These are phyloP conservation scores for Eucalyptus curtisii DNA, from an alignment of 345 rosid species.

Conservation along the genomic window DNA sequence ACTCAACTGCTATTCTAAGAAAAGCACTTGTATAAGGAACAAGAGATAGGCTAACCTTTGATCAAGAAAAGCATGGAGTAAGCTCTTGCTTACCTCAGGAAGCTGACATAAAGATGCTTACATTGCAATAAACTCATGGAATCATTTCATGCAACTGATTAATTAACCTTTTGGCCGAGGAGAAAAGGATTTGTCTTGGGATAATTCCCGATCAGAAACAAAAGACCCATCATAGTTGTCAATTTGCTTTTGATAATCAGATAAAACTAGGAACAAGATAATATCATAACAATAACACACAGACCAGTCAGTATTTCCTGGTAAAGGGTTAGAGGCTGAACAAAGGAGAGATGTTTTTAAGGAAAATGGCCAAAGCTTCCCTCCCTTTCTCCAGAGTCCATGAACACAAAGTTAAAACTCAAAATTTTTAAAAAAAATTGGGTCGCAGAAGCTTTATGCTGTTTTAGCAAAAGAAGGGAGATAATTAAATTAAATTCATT, in stretches of 20 bases:
- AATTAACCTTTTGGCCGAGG: neutral
- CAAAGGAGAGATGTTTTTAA: too few relatives aligned
- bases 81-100: neutral
- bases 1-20: neutral
- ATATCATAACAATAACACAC: too few relatives aligned
- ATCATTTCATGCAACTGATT: neutral
- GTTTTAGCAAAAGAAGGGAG: too few relatives aligned
- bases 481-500: too few relatives aligned
- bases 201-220: neutral
- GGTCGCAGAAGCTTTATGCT: too few relatives aligned
- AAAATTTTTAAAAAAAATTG: too few relatives aligned
- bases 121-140: neutral
- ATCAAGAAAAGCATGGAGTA: too few relatives aligned
- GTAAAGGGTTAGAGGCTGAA: too few relatives aligned
- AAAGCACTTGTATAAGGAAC: neutral
- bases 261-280: neutral
- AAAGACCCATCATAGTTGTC: neutral
- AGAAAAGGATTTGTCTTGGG: neutral
- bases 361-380: too few relatives aligned
- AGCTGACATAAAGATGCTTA: neutral
- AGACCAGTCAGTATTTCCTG: fast-evolving
- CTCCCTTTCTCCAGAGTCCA: too few relatives aligned
- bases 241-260: neutral
- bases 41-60: neutral
- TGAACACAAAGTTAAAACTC: too few relatives aligned